Base-by-base conservation (phyloP, 805 yeast species). In the Saccharomycopsis lassenensis region DNA sequence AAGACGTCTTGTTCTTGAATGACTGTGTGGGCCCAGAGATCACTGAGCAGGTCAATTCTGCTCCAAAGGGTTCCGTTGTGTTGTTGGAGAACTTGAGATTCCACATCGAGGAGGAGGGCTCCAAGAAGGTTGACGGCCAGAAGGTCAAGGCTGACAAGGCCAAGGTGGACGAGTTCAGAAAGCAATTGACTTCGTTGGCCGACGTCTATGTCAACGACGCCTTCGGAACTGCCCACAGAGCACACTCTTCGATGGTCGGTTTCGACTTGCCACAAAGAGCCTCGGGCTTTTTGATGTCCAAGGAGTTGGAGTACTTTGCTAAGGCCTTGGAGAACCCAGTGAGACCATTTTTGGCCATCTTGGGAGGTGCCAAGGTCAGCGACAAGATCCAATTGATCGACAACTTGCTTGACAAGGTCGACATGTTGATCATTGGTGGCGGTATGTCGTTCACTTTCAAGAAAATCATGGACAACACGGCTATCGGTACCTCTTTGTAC, bases 361-460 rank as follows among this genome's bases (percentile, higher is more conserved):
- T 91, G 51, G 98, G 98, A 63, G 98, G 98, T 71, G 98, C 98
- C 56, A 91, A 91, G 77, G 97, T 91, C 51, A 81, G 94, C 49
- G 98, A 91, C 69, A 91, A 91, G 80, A 91, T 91, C 59, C 96
- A 85, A 71, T 77, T 91, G 67, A 91, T 91, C 57, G 97, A 91
- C 71, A 91, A 87, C 77, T 71, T 77, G 65, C 74, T 89, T 57
- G 91, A 89, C 73, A 91, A 91, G 77, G 97, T 91, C 56, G 81
- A 91, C 67, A 65, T 78, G 47, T 72, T 91, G 61, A 85, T 91
- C 67, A 77, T 91, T 56, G 97, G 98, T 62, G 98, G 98, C 70
- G 98, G 98, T 69, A 91, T 91, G 98, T 91, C 98, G 45, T 91
- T 89, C 81, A 91, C 98, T 54, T 91, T 91, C 78, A 85, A 83